Evolutionary conservation across 495 filamentous ascomycete species (phyloP).

Genomic region (Xylaria curta): DNA sequence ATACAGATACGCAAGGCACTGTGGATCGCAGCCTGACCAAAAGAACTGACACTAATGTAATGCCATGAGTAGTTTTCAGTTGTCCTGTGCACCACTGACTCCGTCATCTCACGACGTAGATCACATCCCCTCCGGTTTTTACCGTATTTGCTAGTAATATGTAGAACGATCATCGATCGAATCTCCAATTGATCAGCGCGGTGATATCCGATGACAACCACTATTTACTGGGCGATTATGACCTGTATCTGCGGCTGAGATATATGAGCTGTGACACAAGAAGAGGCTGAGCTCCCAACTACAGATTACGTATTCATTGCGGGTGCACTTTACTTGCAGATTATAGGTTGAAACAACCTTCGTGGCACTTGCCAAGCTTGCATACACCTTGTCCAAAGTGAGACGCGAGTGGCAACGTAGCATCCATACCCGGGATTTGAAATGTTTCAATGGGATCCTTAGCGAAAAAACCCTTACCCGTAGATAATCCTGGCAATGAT

Average conservation of each 20-base stretch:
- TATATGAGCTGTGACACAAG: not conserved
- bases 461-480: not conserved
- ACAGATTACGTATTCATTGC: not conserved
- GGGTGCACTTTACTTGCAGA: no score
- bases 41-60: not conserved
- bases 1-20: not conserved
- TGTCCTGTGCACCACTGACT: not conserved
- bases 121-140: not conserved
- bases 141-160: not conserved
- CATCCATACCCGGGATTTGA: conserved; percentile 45
- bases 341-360: conserved; percentile 5
- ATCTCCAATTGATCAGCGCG: not conserved
- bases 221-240: not conserved
- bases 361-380: no score
- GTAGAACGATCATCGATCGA: not conserved
- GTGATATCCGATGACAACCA: not conserved
- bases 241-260: not conserved
- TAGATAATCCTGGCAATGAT: not conserved
- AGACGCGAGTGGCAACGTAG: conserved; percentile 53
- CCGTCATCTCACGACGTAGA: not conserved
- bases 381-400: conserved; percentile 31
- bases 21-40: not conserved
- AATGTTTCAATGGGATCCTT: conserved; percentile 8
- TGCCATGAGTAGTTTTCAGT: not conserved
- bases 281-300: not conserved